phyloP scores from a whole-genome alignment of 2,329 filamentous ascomycete species.

The Botrytis cinerea region DNA sequence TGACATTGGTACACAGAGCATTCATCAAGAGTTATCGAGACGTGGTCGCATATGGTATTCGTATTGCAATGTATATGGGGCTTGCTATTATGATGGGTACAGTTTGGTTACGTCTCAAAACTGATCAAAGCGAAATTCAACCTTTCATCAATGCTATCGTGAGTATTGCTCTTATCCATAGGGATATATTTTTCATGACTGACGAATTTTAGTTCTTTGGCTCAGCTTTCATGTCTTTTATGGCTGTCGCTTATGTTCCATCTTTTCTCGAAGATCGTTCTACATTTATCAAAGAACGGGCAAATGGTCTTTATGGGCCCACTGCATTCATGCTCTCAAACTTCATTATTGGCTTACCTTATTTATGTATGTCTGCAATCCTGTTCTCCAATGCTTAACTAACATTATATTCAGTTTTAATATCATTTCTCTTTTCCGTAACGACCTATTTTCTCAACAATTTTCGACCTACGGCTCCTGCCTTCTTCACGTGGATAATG shows the following conservation, averaged over 20 bases:
- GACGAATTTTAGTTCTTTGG: slow-evolving; percentile 58
- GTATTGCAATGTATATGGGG: slow-evolving; percentile 78
- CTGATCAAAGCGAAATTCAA: slow-evolving; percentile 72
- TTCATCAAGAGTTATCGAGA: slow-evolving; percentile 86
- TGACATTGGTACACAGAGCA: slow-evolving; percentile 72
- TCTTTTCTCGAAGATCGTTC: slow-evolving; percentile 77
- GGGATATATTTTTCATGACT: not conserved
- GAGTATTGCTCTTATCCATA: slow-evolving; percentile 31
- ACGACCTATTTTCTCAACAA: slow-evolving; percentile 80
- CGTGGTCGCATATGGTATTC: slow-evolving; percentile 79
- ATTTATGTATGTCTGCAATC: slow-evolving; percentile 56
- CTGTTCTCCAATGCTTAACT: slow-evolving; percentile 14
- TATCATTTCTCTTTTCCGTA: slow-evolving; percentile 72
- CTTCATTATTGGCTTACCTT: slow-evolving; percentile 79
- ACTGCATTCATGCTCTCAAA: slow-evolving; percentile 74
- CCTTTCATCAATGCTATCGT: slow-evolving; percentile 79
- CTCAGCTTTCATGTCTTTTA: slow-evolving; percentile 75
- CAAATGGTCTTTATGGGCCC: slow-evolving; percentile 78
- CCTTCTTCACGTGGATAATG: slow-evolving; percentile 77
- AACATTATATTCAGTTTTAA: slow-evolving; percentile 54
- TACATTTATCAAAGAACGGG: slow-evolving; percentile 74
- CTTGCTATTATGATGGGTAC: slow-evolving; percentile 87
- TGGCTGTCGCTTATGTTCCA: slow-evolving; percentile 83
- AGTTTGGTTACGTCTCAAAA: slow-evolving; percentile 73
- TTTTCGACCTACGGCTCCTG: slow-evolving; percentile 63